Conservation (phyloP, 2,329 filamentous ascomycete species). For the Colletotrichum godetiae region DNA sequence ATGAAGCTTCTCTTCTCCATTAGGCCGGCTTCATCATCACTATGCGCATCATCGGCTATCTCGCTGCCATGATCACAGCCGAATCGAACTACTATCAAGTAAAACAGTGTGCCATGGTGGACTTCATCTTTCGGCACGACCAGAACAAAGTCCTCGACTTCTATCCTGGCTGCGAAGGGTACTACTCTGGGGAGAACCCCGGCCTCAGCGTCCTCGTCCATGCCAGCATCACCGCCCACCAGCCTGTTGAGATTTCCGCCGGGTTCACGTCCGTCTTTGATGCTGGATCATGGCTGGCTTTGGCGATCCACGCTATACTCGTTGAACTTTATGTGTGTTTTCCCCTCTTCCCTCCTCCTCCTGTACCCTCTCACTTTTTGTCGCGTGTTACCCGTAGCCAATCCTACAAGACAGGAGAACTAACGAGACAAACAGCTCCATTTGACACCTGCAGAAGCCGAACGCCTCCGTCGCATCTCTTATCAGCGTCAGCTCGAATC, state of each 20-base stretch:
- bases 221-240: conserved; percentile 45
- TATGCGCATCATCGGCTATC: conserved; percentile 56
- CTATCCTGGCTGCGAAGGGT: conserved; percentile 58
- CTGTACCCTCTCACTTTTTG: conserved; percentile 32
- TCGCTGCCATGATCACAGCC: conserved; percentile 50
- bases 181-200: conserved; percentile 44
- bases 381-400: background rate
- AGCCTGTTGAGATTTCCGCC: conserved; percentile 48
- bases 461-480: conserved; percentile 61
- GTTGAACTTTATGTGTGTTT: conserved; percentile 43
- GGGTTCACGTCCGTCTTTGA: conserved; percentile 60
- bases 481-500: conserved; percentile 65
- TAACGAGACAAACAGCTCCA: conserved; percentile 49
- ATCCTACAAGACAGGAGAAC: background rate
- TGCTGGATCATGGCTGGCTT: conserved; percentile 55
- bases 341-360: background rate
- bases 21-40: conserved; percentile 62
- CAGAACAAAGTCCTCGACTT: conserved; percentile 39
- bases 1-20: background rate
- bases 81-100: conserved; percentile 40
- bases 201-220: conserved; percentile 43
- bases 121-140: conserved; percentile 46
- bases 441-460: conserved; percentile 61
- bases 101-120: conserved; percentile 61
- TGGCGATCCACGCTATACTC: conserved; percentile 33